A percentile compares a stretch with the other conserved stretches of the same genome.
Evolutionary conservation across 2,329 filamentous ascomycete genomes (phyloP).

Genomic region (Camillea tinctor): DNA sequence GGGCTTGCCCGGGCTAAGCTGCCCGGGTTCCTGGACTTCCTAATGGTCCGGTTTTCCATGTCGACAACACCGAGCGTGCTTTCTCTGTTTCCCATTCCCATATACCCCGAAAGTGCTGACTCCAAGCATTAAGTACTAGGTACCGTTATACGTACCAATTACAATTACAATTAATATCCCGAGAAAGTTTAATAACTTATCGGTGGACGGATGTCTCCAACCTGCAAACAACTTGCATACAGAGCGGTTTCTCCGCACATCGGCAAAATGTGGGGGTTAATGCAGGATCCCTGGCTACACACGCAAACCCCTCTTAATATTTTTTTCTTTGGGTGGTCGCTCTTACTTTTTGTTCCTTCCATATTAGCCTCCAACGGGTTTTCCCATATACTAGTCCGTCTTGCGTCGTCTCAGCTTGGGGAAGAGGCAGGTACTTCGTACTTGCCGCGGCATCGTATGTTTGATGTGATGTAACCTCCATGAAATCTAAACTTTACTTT

Average conservation of each 20-base stretch:
- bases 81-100: too few species aligned
- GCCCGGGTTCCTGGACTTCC: too few species aligned
- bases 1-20: too few species aligned
- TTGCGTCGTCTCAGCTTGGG: background rate
- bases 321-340: conserved; percentile 3
- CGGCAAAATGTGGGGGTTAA: conserved; percentile 27
- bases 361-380: background rate
- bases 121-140: background rate
- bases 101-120: too few species aligned
- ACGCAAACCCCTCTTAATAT: conserved; percentile 16
- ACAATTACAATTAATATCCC: too few species aligned
- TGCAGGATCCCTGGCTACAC: conserved; percentile 7
- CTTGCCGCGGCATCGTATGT: background rate
- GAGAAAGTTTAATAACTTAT: too few species aligned
- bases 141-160: background rate
- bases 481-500: background rate
- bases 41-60: too few species aligned
- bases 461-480: background rate
- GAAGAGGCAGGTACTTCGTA: too few species aligned
- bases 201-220: background rate
- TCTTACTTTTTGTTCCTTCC: background rate
- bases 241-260: conserved; percentile 28
- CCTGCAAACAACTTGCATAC: background rate
- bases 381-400: background rate
- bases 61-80: too few species aligned